Conservation (phyloP, 805 yeast species). For the Hanseniaspora lindneri region DNA sequence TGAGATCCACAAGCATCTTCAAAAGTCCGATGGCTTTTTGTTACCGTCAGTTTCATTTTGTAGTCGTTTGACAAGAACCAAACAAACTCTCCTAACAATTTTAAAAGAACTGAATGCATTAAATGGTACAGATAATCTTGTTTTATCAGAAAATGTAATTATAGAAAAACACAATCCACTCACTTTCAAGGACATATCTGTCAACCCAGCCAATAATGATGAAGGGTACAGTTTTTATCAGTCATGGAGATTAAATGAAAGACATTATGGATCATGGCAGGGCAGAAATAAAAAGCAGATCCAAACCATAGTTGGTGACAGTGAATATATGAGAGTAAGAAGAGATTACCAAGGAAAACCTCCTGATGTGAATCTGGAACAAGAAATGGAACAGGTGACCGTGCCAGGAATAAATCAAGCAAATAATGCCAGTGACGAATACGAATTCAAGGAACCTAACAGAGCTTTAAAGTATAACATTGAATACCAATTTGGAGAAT, state of each 20-base stretch:
- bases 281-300: slow-evolving; percentile 64
- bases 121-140: slow-evolving; percentile 13
- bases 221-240: slow-evolving; percentile 45
- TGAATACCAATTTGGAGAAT: slow-evolving; percentile 31
- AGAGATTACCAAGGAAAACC: slow-evolving; percentile 70
- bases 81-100: slow-evolving; percentile 61
- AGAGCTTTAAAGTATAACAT: slow-evolving; percentile 26
- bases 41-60: slow-evolving; percentile 54
- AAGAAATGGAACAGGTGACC: slow-evolving; percentile 33
- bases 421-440: no score
- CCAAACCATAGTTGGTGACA: slow-evolving; percentile 53
- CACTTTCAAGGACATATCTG: neutral
- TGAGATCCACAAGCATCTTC: slow-evolving; percentile 37
- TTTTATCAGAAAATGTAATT: slow-evolving; percentile 2
- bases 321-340: slow-evolving; percentile 66
- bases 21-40: slow-evolving; percentile 17
- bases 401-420: no score
- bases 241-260: slow-evolving; percentile 71
- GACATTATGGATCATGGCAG: slow-evolving; percentile 76
- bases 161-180: slow-evolving; percentile 17
- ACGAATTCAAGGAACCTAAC: slow-evolving; percentile 31
- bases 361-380: slow-evolving; percentile 32
- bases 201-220: slow-evolving; percentile 26
- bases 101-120: slow-evolving; percentile 35
- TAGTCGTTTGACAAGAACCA: slow-evolving; percentile 60